These are phyloP conservation scores for Skeletonema marinoi DNA, from an alignment of 108 stramenopile species.

Conservation along the genomic window DNA sequence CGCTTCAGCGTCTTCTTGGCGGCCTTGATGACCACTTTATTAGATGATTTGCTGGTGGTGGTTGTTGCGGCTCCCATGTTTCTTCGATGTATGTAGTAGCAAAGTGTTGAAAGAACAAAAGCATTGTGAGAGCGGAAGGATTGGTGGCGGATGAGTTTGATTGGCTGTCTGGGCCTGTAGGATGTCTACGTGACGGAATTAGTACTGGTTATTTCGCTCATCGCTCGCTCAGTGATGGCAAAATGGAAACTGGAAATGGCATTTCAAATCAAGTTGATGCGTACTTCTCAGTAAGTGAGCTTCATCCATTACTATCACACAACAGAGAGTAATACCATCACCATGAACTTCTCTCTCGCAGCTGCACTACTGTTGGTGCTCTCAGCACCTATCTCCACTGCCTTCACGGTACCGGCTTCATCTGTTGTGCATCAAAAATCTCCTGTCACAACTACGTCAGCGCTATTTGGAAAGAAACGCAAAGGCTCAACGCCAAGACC, in stretches of 20 bases:
- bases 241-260: no score
- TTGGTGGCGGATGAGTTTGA: background rate
- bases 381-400: background rate
- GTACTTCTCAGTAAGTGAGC: no score
- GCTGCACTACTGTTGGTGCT: background rate
- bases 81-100: background rate
- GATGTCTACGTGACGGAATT: no score
- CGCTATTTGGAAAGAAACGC: constrained; percentile 32
- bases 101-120: background rate
- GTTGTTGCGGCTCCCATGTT: constrained; percentile 31
- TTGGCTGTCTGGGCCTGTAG: background rate
- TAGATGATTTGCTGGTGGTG: background rate
- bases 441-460: background rate
- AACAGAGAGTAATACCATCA: background rate
- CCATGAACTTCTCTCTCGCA: background rate
- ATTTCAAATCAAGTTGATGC: no score
- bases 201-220: no score
- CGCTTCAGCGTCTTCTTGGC: constrained; percentile 80
- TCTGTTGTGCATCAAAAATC: background rate
- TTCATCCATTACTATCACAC: no score
- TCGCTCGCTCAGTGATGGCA: no score
- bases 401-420: background rate
- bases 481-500: constrained; percentile 32
- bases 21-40: constrained; percentile 56
- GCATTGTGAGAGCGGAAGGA: background rate